Percentiles rank a stretch among this genome's conserved stretches.
Evolutionary conservation across 2,329 filamentous ascomycete species (phyloP).

Genomic region (Cercospora sp.): DNA sequence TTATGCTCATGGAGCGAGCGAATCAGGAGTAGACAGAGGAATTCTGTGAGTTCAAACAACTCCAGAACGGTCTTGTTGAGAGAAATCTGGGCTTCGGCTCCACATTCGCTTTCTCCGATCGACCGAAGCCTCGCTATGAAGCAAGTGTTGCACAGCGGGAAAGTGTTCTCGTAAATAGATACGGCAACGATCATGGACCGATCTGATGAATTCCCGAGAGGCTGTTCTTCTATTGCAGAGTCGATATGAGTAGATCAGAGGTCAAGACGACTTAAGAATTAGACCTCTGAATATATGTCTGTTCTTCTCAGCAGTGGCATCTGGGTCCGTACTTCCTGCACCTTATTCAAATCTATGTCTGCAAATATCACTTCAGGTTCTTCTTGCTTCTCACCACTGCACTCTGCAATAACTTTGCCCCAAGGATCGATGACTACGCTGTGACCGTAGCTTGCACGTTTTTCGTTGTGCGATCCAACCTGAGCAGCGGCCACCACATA

Average conservation of each 20-base stretch:
- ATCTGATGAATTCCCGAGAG: background rate
- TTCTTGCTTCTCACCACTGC: slow-evolving; percentile 52
- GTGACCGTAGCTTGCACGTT: slow-evolving; percentile 79
- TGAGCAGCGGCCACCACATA: slow-evolving; percentile 88
- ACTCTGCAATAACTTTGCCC: slow-evolving; percentile 70
- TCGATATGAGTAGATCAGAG: background rate
- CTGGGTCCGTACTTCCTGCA: slow-evolving; percentile 41
- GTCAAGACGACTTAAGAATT: slow-evolving; percentile 6
- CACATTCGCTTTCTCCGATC: background rate
- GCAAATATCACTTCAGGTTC: slow-evolving; percentile 47
- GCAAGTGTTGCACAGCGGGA: background rate
- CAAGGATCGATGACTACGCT: slow-evolving; percentile 85
- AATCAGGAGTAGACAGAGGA: background rate
- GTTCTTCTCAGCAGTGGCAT: slow-evolving; percentile 40
- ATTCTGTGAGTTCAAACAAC: background rate
- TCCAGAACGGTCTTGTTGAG: background rate
- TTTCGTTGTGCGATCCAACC: slow-evolving; percentile 70
- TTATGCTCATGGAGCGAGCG: background rate
- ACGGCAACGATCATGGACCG: background rate
- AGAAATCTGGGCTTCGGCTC: background rate
- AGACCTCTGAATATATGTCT: slow-evolving; percentile 37
- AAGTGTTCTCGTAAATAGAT: background rate
- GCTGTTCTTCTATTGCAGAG: background rate
- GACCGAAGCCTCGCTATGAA: background rate
- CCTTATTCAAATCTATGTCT: slow-evolving; percentile 41